These are phyloP conservation scores for Biscogniauxia mediterranea DNA, from an alignment of 2,329 filamentous ascomycete species.

Conservation along the genomic window DNA sequence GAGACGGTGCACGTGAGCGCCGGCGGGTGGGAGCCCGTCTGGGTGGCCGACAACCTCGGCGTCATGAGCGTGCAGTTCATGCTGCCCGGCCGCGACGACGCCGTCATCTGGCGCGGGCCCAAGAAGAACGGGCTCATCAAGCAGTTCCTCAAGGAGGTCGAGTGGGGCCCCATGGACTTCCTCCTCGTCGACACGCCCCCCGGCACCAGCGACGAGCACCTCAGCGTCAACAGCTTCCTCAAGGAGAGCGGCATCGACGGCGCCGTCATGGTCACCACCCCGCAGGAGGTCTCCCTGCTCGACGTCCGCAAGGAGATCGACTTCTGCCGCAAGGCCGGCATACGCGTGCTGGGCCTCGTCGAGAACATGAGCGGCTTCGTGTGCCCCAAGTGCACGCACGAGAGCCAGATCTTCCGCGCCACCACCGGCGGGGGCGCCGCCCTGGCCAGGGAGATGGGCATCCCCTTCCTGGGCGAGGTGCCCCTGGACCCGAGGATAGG, in stretches of 20 bases:
- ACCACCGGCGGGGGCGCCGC: constrained; percentile 84
- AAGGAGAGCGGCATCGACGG: constrained; percentile 91
- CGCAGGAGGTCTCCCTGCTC: constrained; percentile 87
- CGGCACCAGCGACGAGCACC: constrained; percentile 91
- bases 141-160: constrained; percentile 95
- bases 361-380: constrained; percentile 99
- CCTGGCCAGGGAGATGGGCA: constrained; percentile 79
- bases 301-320: constrained; percentile 98
- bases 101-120: constrained; percentile 93
- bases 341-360: constrained; percentile 81
- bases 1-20: constrained; percentile 92
- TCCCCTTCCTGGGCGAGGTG: constrained; percentile 86
- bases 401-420: constrained; percentile 82
- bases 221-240: constrained; percentile 88
- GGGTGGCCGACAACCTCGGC: constrained; percentile 89
- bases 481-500: constrained; percentile 91
- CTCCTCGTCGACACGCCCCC: constrained; percentile 93
- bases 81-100: constrained; percentile 89
- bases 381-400: constrained; percentile 83
- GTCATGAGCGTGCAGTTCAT: constrained; percentile 99
- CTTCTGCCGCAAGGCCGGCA: constrained; percentile 93
- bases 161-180: constrained; percentile 95
- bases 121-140: constrained; percentile 99
- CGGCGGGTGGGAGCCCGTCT: constrained; percentile 90
- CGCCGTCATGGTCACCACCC: constrained; percentile 89